Evolutionary conservation across 1,284 basidiomycete species (phyloP), one percentile per base, ranked within the genome.

Genomic region (Cryptococcus sp.): DNA sequence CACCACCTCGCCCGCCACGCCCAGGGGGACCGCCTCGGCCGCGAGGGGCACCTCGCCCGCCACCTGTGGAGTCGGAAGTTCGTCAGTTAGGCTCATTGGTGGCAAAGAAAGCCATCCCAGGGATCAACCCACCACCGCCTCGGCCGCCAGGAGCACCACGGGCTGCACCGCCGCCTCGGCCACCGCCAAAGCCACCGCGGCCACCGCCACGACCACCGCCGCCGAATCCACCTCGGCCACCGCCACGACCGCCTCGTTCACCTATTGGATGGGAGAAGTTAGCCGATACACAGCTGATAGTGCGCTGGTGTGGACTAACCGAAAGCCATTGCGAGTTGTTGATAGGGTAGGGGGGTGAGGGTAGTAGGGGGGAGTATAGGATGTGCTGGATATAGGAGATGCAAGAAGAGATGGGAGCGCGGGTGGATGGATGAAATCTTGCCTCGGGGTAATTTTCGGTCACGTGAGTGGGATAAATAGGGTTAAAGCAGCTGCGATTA

Each of bases 1-100:
- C 81, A 45, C 76, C 75, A 46, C 81, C 77, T 21, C 79, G 78
- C 18, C 78, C 77, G 49, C 77, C 77, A 50, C 79, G 76, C 28
- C 72, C 60, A 53, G 82, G 67, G 23, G 79, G 78, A n/a, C 77
- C 77, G 51, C 77, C 77, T 51, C 79, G 76, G 40, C 72, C 60
- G 53, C 82, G 68, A 49, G 68, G 62, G 52, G 67, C 72, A 50
- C 75, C 69, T 58, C 69, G 65, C 40, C 73, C 68, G 47, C 16
- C n/a, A n/a, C n/a, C 37, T 23, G 40, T 53, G 36, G 20, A 36
- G 13, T 20, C 16, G 52, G n/a, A 4, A 35, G 21, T 33, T 33
- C 9, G 28, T 33, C 5, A 33, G 28, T 33, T 33, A 9, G 28
- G 28, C 9, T 33, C 28, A 18, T 18, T 47, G 36, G 21, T 3